Evolutionary conservation across 2,329 filamentous ascomycete species (phyloP).

Genomic region (Ascochyta fabae): DNA sequence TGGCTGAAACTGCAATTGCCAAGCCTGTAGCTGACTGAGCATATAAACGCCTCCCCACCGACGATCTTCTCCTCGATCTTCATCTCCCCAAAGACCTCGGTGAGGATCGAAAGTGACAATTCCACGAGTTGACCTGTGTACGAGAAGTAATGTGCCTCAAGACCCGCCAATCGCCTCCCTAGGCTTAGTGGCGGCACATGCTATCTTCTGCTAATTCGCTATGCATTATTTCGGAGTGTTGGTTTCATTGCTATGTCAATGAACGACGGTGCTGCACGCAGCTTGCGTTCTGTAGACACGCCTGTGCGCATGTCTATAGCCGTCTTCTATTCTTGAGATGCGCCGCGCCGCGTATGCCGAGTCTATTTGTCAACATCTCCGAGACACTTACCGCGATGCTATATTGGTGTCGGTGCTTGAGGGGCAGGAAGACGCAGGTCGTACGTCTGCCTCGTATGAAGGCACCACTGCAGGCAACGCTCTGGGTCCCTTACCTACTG

Average conservation of each 20-base stretch:
- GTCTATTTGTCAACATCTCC: conserved; percentile 13
- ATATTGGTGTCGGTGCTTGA: conserved; percentile 10
- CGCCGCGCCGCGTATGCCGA: conserved; percentile 14
- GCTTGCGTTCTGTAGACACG: conserved; percentile 12
- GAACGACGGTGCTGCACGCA: conserved; percentile 9
- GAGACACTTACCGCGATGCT: conserved; percentile 8
- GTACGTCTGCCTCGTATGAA: conserved; percentile 4
- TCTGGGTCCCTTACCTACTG: conserved; percentile 13
- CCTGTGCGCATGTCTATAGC: conserved; percentile 12
- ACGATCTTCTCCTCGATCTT: conserved; percentile 20
- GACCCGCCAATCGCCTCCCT: conserved; percentile 16
- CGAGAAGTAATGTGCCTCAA: conserved; percentile 8
- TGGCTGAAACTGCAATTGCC: not conserved
- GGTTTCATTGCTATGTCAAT: conserved; percentile 4
- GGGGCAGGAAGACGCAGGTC: conserved; percentile 11
- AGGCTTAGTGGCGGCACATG: conserved; percentile 17
- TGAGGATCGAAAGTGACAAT: conserved; percentile 13
- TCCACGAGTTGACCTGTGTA: conserved; percentile 1
- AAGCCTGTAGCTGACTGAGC: conserved; percentile 1
- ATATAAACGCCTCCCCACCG: conserved; percentile 18
- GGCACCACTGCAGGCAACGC: conserved; percentile 1
- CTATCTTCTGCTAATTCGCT: conserved; percentile 13
- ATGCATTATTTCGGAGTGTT: conserved; percentile 3
- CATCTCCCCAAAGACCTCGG: conserved; percentile 1
- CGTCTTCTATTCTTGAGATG: conserved; percentile 7